Percentiles rank a stretch among this genome's conserved stretches.
Conservation (phyloP, 768 basidiomycete species). For the Gyrodon lividus region DNA sequence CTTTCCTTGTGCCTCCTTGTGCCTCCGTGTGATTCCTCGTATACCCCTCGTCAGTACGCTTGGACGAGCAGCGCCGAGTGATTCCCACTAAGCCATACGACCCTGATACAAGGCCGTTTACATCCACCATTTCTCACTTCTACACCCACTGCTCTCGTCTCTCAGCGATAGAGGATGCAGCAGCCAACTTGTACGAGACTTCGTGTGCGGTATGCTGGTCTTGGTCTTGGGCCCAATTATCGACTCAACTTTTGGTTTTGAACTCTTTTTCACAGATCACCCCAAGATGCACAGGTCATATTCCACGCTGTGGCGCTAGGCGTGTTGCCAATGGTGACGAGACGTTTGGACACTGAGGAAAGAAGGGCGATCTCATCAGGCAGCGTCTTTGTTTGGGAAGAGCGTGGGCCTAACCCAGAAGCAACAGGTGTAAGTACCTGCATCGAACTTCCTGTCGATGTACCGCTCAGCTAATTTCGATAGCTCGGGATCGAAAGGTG, state of each 20-base stretch:
- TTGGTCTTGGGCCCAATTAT: neutral
- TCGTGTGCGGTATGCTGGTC: conserved; percentile 43
- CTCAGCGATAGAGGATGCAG: conserved; percentile 46
- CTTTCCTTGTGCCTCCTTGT: conserved; percentile 2
- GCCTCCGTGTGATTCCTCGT: conserved; percentile 8
- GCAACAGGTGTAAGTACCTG: conserved; percentile 55
- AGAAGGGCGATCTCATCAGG: conserved; percentile 68
- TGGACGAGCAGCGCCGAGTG: conserved; percentile 21
- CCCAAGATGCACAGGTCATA: conserved; percentile 68
- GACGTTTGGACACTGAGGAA: conserved; percentile 76
- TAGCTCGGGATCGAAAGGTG: conserved; percentile 78
- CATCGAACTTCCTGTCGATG: conserved; percentile 1
- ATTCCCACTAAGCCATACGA: conserved; percentile 25
- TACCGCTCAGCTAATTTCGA: conserved; percentile 4
- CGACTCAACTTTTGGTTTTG: neutral
- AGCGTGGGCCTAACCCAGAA: conserved; percentile 66
- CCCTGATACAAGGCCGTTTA: conserved; percentile 26
- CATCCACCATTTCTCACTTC: conserved; percentile 26
- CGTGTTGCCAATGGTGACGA: conserved; percentile 62
- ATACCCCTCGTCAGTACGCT: conserved; percentile 10
- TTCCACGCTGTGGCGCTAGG: conserved; percentile 67
- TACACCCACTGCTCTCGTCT: conserved; percentile 16
- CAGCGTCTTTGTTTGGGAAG: conserved; percentile 82
- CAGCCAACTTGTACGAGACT: conserved; percentile 65
- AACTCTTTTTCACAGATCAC: conserved; percentile 36